Base-by-base conservation (phyloP, 2,329 filamentous ascomycete species). In the Emmonsiellopsis sp. region DNA sequence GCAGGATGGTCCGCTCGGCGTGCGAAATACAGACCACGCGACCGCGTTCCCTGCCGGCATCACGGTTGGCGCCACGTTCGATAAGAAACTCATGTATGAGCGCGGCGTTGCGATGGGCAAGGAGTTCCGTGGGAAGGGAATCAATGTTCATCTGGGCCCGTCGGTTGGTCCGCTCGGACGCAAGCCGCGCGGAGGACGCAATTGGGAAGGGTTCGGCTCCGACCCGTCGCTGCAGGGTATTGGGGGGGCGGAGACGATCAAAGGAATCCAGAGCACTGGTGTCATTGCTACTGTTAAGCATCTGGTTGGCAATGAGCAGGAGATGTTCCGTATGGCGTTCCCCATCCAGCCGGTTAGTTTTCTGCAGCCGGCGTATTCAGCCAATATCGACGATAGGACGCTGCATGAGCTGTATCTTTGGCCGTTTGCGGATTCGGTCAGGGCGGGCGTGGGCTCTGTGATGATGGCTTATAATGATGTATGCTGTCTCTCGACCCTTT, bases 41-140 rank as follows among this genome's bases (percentile, higher is more conserved):
- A 90, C 86, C 0, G 86, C 82, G 0, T 93, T 92, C 60, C 87
- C 88, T 0, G 79, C 86, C 7, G 87, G 87, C n/a, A 87, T 92
- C 60, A 89, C 85, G 0, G 80, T 79, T 1, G 87, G 85, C 14
- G 85, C 86, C 2, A 89, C 87, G 0, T 90, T 83, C 65, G 84
- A 86, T 68, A 90, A 88, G 70, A 73, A 79, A 13, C 71, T 89
- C 49, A 84, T 89, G 68, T 84, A 85, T 58, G 75, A 79, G 50
- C 79, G 86, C 32, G 86, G 80, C 2, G 78, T 82, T 11, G 86
- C 83, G 2, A 71, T 90, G 5, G 86, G 86, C 21, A 73, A 83
- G 59, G 87, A 91, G 64, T 84, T 85, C 52, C 79, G 83, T 14
- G 85, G 84, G 2, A 90, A 90, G 64, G 87, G 87, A 2, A 77